Evolutionary conservation across 2,329 filamentous ascomycete species (phyloP).

Genomic region (Alternaria metachromatica): DNA sequence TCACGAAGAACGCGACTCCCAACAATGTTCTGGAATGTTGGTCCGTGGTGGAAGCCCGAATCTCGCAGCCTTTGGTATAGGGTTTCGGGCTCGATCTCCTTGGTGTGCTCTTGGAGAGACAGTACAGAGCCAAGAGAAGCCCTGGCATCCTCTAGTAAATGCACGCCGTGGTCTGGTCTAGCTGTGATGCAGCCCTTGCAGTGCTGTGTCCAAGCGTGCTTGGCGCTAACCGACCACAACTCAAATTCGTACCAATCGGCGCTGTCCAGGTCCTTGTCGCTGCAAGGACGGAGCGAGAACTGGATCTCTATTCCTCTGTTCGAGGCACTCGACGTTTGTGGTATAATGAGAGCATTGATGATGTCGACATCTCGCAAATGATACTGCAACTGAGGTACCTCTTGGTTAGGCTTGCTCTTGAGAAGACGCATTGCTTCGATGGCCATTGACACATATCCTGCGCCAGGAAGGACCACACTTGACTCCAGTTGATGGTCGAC

Average conservation of each 20-base stretch:
- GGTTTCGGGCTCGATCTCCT: slow-evolving; percentile 31
- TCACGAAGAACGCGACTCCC: neutral
- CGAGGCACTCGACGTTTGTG: slow-evolving; percentile 8
- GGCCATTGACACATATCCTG: slow-evolving; percentile 55
- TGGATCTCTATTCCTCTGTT: slow-evolving; percentile 18
- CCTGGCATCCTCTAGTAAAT: neutral
- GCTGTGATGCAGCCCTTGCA: slow-evolving; percentile 1
- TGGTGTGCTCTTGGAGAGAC: neutral
- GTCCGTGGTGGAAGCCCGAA: slow-evolving; percentile 17
- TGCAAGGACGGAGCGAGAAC: slow-evolving; percentile 3
- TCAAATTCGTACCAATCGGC: slow-evolving; percentile 4
- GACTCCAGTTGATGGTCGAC: slow-evolving; percentile 49
- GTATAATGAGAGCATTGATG: slow-evolving; percentile 24
- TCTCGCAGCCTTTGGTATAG: slow-evolving; percentile 51
- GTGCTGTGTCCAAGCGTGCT: slow-evolving; percentile 1
- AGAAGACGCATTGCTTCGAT: slow-evolving; percentile 42
- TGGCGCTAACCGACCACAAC: neutral
- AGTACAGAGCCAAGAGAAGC: neutral
- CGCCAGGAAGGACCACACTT: slow-evolving; percentile 53
- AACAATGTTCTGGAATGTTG: slow-evolving; percentile 17
- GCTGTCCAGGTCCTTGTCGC: slow-evolving; percentile 6
- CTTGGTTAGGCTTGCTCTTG: neutral
- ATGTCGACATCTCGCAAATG: slow-evolving; percentile 26
- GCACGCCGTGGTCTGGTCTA: neutral
- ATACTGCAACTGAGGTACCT: slow-evolving; percentile 7